Evolutionary conservation across 306 rosid genomes (phyloP).

Genomic region (Vicia sativa): DNA sequence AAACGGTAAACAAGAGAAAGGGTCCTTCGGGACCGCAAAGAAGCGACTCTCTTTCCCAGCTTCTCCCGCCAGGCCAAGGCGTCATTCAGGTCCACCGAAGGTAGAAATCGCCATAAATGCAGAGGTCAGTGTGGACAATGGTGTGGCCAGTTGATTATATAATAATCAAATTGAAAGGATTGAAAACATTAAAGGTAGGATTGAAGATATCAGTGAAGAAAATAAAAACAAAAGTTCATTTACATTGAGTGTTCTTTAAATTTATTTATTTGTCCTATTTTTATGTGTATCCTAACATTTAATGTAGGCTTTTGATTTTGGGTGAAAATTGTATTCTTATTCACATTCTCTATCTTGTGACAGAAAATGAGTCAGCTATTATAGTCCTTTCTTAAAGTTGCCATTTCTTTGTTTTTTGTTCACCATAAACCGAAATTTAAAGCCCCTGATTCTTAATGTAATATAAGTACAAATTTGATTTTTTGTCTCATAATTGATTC

Average conservation of each 20-base stretch:
- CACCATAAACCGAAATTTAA: background rate
- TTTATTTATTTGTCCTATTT: slow-evolving; percentile 45
- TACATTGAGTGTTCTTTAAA: slow-evolving; percentile 53
- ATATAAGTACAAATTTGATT: slow-evolving; percentile 35
- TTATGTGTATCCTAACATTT: slow-evolving; percentile 40
- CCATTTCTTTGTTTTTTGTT: background rate
- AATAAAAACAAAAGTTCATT: slow-evolving; percentile 41
- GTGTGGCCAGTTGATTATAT: slow-evolving; percentile 47
- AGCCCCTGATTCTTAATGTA: slow-evolving; percentile 26
- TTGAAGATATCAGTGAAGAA: slow-evolving; percentile 35
- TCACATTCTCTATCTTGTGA: slow-evolving; percentile 29
- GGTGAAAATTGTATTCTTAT: slow-evolving; percentile 45
- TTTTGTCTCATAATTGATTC: slow-evolving; percentile 9
- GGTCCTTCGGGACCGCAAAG: slow-evolving; percentile 63
- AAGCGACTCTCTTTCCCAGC: slow-evolving; percentile 78
- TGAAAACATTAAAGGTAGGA: slow-evolving; percentile 43
- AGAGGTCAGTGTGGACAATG: slow-evolving; percentile 50
- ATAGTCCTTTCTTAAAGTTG: background rate
- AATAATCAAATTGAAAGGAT: slow-evolving; percentile 22
- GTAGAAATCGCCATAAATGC: slow-evolving; percentile 59
- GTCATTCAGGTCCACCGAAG: slow-evolving; percentile 80
- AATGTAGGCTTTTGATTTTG: slow-evolving; percentile 49
- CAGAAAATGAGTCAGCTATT: slow-evolving; percentile 29
- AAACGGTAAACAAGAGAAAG: slow-evolving; percentile 62
- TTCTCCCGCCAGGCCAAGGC: slow-evolving; percentile 76